A percentile compares a stretch with the other conserved stretches of the same genome.
phyloP scores from a whole-genome alignment of 768 basidiomycete species.

The Glaciozyma martinii region DNA sequence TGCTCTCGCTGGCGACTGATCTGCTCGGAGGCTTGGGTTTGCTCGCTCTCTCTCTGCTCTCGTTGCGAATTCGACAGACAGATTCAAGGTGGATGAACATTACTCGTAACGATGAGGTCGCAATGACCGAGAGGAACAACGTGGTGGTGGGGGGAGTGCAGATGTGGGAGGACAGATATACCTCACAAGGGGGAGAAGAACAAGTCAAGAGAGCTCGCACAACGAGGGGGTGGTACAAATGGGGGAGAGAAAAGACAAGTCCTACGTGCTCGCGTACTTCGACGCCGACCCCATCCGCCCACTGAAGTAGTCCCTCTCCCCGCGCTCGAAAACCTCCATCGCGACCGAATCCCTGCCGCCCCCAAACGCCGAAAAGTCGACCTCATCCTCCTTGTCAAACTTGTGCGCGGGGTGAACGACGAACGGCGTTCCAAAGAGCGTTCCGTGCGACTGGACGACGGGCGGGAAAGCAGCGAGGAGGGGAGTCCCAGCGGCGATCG shows the following conservation, averaged over 20 bases:
- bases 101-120: too few species aligned
- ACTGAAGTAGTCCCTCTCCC: conserved; percentile 19
- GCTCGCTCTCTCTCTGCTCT: too few species aligned
- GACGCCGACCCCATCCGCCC: conserved; percentile 16
- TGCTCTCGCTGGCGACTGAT: too few species aligned
- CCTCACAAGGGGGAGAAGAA: neutral
- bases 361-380: neutral
- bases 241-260: neutral
- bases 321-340: neutral
- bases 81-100: too few species aligned
- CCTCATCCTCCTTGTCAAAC: neutral
- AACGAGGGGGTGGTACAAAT: neutral
- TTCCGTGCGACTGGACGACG: neutral
- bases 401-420: neutral
- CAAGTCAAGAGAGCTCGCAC: neutral
- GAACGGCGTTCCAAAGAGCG: neutral
- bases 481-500: neutral
- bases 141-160: neutral
- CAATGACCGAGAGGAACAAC: neutral
- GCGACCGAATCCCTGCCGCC: neutral
- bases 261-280: conserved; percentile 15
- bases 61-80: too few species aligned
- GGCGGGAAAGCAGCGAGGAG: neutral
- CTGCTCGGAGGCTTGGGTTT: too few species aligned
- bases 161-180: neutral